These are phyloP conservation scores for Ceratobasidium sp. DNA, from an alignment of 1,284 basidiomycete genomes.

Conservation along the genomic window DNA sequence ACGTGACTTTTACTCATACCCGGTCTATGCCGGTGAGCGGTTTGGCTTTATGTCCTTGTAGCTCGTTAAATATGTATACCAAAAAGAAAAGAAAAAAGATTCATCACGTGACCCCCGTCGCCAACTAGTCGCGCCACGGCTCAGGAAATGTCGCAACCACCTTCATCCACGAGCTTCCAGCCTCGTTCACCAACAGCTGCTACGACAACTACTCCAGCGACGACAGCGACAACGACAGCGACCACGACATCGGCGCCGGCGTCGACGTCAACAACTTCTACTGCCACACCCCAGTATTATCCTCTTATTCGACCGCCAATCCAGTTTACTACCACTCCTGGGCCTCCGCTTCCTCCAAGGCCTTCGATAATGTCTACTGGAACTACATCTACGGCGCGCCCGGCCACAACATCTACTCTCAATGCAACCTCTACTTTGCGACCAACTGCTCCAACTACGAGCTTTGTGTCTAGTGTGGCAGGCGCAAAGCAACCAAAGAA, in stretches of 20 bases:
- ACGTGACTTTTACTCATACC: too few relatives aligned
- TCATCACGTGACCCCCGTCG: background rate
- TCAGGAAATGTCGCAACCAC: conserved; percentile 12
- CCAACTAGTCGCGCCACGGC: background rate
- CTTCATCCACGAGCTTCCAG: conserved; percentile 22
- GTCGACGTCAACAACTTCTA: conserved; percentile 2
- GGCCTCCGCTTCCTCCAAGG: conserved; percentile 33
- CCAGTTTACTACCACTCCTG: conserved; percentile 43
- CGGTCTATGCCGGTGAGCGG: too few relatives aligned
- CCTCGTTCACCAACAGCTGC: conserved; percentile 23
- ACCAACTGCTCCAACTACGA: conserved; percentile 37
- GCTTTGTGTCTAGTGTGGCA: conserved; percentile 38
- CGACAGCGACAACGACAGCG: conserved; percentile 4
- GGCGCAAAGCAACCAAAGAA: conserved; percentile 55
- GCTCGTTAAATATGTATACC: too few relatives aligned
- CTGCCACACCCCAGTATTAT: conserved; percentile 37
- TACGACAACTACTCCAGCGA: conserved; percentile 14
- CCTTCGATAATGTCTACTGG: conserved; percentile 10
- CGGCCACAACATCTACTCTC: conserved; percentile 29
- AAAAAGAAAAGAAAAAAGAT: background rate
- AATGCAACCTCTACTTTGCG: conserved; percentile 16
- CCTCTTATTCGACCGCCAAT: conserved; percentile 35
- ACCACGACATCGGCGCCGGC: background rate
- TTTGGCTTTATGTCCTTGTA: too few relatives aligned
- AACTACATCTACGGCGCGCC: conserved; percentile 19